phyloP scores from a whole-genome alignment of 148 eudicot genomes.

The Silene conica region DNA sequence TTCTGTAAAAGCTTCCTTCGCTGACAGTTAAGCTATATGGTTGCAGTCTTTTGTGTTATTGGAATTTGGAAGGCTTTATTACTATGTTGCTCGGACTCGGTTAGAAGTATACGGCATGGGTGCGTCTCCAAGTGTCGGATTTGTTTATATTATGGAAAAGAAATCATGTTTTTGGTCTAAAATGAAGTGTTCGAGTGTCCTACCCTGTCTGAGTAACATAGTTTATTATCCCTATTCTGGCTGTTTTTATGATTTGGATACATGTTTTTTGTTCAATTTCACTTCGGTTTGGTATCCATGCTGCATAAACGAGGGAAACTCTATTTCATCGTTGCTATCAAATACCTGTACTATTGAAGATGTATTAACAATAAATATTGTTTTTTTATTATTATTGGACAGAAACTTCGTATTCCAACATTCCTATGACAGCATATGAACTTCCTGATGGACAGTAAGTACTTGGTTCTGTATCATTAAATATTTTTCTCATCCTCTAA shows the following conservation, averaged over 20 bases:
- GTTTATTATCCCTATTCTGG: neutral
- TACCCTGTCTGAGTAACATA: too few species aligned
- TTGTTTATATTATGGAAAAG: too few species aligned
- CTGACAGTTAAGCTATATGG: neutral
- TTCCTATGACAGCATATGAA: conserved; percentile 94
- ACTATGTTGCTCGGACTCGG: too few species aligned
- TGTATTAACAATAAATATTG: neutral
- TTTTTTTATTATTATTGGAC: conserved; percentile 10
- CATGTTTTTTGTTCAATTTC: neutral
- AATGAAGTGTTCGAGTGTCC: too few species aligned
- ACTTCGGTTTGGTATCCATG: neutral
- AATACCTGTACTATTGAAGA: neutral
- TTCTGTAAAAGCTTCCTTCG: neutral
- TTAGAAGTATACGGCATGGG: too few species aligned
- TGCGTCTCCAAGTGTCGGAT: too few species aligned
- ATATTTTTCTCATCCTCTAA: neutral
- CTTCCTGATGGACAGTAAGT: conserved; percentile 99
- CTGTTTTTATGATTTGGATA: neutral
- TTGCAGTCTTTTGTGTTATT: neutral
- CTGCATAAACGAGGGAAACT: neutral
- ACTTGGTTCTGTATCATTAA: conserved; percentile 1
- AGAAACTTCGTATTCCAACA: conserved; percentile 89
- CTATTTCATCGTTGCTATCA: neutral
- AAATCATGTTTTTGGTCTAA: too few species aligned
- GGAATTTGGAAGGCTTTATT: neutral